Evolutionary conservation across 1,284 basidiomycete genomes (phyloP).

Genomic region (Mixia osmundae): DNA sequence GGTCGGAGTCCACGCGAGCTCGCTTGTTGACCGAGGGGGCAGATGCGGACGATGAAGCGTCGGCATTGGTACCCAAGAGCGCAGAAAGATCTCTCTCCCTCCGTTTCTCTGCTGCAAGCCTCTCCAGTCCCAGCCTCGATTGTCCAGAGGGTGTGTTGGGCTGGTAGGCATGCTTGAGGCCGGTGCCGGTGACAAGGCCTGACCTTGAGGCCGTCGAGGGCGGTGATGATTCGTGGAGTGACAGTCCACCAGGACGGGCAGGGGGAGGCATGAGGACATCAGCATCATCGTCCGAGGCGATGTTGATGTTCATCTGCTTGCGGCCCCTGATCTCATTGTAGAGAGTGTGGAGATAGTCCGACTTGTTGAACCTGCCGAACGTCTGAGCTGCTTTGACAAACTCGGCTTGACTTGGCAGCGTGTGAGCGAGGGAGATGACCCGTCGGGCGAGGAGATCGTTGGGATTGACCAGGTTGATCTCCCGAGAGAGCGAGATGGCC

Average conservation of each 20-base stretch:
- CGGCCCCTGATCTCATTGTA: constrained; percentile 13
- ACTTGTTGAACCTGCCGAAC: constrained; percentile 71
- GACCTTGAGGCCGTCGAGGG: constrained; percentile 2
- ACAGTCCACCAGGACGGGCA: constrained; percentile 7
- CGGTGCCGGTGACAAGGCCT: not conserved
- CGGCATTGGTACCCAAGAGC: constrained; percentile 10
- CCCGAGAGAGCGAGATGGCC: constrained; percentile 30
- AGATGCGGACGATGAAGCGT: constrained; percentile 4
- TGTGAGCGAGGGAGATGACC: constrained; percentile 51
- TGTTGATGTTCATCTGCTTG: constrained; percentile 2
- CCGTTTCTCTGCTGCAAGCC: constrained; percentile 63
- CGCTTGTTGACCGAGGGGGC: constrained; percentile 7
- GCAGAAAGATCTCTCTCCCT: constrained; percentile 23
- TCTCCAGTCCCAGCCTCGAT: constrained; percentile 64
- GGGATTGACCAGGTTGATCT: constrained; percentile 51
- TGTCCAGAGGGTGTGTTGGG: constrained; percentile 40
- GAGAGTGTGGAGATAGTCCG: constrained; percentile 34
- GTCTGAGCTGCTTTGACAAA: constrained; percentile 38
- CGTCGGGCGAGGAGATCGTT: constrained; percentile 55
- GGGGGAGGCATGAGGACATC: constrained; percentile 10
- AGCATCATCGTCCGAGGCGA: constrained; percentile 7
- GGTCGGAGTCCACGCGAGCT: constrained; percentile 2
- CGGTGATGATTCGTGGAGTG: constrained; percentile 5
- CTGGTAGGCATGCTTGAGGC: constrained; percentile 19
- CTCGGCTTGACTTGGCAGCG: constrained; percentile 5